phyloP scores from a whole-genome alignment of 257 asterid species.

The Ocimum tenuiflorum region DNA sequence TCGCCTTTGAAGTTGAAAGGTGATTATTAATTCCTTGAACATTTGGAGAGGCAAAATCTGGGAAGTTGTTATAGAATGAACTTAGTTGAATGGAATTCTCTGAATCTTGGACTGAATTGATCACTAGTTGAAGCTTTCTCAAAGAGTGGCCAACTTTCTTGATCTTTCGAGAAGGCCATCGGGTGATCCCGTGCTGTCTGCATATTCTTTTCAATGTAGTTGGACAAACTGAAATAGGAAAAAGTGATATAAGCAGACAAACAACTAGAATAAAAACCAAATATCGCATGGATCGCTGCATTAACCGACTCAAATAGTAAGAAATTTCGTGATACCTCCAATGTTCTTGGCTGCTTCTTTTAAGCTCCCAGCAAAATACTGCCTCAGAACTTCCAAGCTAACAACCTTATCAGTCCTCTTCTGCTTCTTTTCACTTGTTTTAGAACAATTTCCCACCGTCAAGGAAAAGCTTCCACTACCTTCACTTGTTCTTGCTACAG shows the following conservation, averaged over 20 bases:
- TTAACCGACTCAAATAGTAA: neutral
- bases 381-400: conserved; percentile 63
- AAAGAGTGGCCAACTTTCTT: conserved; percentile 78
- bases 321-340: conserved; percentile 46
- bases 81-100: conserved; percentile 60
- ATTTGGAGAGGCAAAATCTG: conserved; percentile 51
- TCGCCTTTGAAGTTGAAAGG: too few species aligned
- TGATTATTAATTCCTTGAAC: too few species aligned
- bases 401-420: conserved; percentile 54
- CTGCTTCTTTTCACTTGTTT: conserved; percentile 39
- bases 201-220: conserved; percentile 85
- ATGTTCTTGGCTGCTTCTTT: conserved; percentile 76
- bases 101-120: conserved; percentile 69
- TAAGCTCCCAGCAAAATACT: conserved; percentile 69
- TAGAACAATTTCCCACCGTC: conserved; percentile 26
- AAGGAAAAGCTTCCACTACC: conserved; percentile 35
- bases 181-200: conserved; percentile 69
- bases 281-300: too few species aligned
- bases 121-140: conserved; percentile 74
- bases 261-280: too few species aligned
- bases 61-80: conserved; percentile 68
- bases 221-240: conserved; percentile 61
- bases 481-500: conserved; percentile 27
- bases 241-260: neutral
- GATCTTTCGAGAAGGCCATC: conserved; percentile 90